Percentiles rank a stretch among this genome's conserved stretches.
Evolutionary conservation across 2,329 filamentous ascomycete species (phyloP).

Genomic region (Domatiomyces globalis): DNA sequence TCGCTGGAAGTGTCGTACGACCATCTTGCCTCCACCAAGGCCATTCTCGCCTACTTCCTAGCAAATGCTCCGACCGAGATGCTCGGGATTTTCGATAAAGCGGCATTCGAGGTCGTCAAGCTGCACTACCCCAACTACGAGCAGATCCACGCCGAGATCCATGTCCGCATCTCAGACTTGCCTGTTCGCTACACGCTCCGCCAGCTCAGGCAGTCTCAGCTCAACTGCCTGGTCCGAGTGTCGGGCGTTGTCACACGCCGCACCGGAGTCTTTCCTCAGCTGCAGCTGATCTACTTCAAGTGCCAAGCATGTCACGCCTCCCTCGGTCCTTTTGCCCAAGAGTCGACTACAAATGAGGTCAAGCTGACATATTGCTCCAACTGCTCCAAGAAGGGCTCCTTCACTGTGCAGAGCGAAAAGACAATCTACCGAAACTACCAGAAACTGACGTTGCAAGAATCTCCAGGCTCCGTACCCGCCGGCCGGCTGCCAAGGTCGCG

Average conservation of each 20-base stretch:
- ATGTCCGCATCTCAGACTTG: conserved; percentile 89
- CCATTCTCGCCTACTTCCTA: conserved; percentile 86
- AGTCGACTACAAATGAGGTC: conserved; percentile 78
- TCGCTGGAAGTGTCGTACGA: conserved; percentile 93
- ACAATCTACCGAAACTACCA: conserved; percentile 98
- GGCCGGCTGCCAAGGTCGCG: conserved; percentile 84
- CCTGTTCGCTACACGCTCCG: conserved; percentile 91
- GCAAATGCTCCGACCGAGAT: conserved; percentile 93
- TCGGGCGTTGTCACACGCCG: conserved; percentile 89
- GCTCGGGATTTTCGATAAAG: conserved; percentile 88
- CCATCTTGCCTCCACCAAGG: conserved; percentile 78
- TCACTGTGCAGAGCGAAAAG: conserved; percentile 91
- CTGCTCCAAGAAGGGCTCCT: conserved; percentile 88
- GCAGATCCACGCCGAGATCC: conserved; percentile 92
- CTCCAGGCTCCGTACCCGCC: conserved; percentile 88
- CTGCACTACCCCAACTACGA: conserved; percentile 97
- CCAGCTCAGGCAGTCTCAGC: conserved; percentile 83
- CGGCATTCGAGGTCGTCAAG: conserved; percentile 90
- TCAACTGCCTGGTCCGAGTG: conserved; percentile 90
- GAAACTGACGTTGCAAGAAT: conserved; percentile 92
- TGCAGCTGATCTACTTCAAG: conserved; percentile 98
- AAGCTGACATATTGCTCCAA: conserved; percentile 94
- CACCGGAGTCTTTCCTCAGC: conserved; percentile 88
- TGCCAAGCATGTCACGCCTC: conserved; percentile 86
- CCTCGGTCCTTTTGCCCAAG: conserved; percentile 90